phyloP scores from a whole-genome alignment of 1,284 basidiomycete genomes.

The Takashimella koratensis region DNA sequence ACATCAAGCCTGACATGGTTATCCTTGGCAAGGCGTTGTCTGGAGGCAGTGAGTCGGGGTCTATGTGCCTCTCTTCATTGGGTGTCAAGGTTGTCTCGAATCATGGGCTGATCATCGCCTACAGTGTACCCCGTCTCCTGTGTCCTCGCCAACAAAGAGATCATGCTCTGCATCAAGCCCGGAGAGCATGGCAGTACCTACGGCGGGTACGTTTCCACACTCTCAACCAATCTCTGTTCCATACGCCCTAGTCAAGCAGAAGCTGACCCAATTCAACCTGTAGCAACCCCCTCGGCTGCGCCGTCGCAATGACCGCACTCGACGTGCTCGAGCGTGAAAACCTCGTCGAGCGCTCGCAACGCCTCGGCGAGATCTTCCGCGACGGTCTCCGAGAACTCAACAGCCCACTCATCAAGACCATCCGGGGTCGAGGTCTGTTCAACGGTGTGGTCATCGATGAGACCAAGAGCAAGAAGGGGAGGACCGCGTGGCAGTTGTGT shows the following conservation, averaged over 20 bases:
- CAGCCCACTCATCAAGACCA: constrained; percentile 65
- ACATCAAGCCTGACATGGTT: constrained; percentile 85
- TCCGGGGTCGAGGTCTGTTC: constrained; percentile 81
- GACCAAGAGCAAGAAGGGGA: constrained; percentile 64
- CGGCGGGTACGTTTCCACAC: constrained; percentile 60
- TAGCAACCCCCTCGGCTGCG: constrained; percentile 92
- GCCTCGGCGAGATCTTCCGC: constrained; percentile 79
- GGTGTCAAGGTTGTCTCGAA: neutral
- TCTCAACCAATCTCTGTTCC: constrained; percentile 10
- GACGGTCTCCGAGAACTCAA: constrained; percentile 61
- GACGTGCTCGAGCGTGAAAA: constrained; percentile 83
- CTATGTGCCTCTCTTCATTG: neutral
- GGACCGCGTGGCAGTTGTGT: constrained; percentile 95
- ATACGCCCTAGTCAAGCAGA: neutral
- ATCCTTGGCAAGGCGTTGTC: constrained; percentile 94
- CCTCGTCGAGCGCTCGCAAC: constrained; percentile 70
- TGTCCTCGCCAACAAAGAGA: constrained; percentile 79
- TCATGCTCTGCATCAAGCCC: constrained; percentile 95
- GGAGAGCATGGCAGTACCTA: constrained; percentile 98
- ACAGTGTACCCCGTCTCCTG: constrained; percentile 93
- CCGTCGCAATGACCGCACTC: constrained; percentile 87
- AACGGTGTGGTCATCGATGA: constrained; percentile 96
- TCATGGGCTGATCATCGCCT: neutral
- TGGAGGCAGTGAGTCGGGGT: constrained; percentile 68
- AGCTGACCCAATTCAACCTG: constrained; percentile 10